Evolutionary conservation across 768 basidiomycete species (phyloP), one percentile per base, ranked within the genome.

Genomic region (Lactifluus hygrophoroides): DNA sequence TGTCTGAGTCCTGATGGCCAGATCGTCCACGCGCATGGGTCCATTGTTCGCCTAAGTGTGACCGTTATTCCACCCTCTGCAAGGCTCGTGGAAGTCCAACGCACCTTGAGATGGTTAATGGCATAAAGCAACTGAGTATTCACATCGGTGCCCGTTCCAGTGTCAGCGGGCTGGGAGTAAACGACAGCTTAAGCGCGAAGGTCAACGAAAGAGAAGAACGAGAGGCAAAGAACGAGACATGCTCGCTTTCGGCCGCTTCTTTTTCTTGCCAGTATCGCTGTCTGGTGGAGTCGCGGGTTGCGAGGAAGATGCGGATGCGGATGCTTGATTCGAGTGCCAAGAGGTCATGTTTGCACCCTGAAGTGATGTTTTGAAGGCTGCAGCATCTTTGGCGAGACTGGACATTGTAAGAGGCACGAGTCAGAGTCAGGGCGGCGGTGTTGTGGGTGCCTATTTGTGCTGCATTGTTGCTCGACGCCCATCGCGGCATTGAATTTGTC

Each of bases 91-190:
- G 43, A 35, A 14, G 23, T 2, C 17, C 3, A 43, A 66, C 71
- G 57, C 66, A 88, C 88, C 76, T 89, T 94, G 59, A 94, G 80
- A 70, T 86, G 79, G 63, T 84, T 83, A 25, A 94, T 84, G 6
- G 87, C 87, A 67, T 90, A 91, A 2, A 92, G 83, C 30, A 94
- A 77, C 70, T 93, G 90, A 0, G 92, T 94, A 65, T 90, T 90
- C 58, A 88, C 77, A 75, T 94, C 89, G 52, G 73, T 79, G 10
- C 90, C 90, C 16, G 84, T 81, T 5, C 88, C 88, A 1, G 86
- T 90, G 67, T 92, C 84, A n/a, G 85, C 85, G 16, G 92, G 90
- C 69, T 94, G 91, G 13, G 91, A 90, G 69, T 85, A 90, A 16
- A 90, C 87, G 64, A 89, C 75, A 73, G 81, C 88, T 88, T 52